These are phyloP conservation scores for Yamadazyma dushanensis DNA, from an alignment of 1,139 yeast genomes.

Conservation along the genomic window DNA sequence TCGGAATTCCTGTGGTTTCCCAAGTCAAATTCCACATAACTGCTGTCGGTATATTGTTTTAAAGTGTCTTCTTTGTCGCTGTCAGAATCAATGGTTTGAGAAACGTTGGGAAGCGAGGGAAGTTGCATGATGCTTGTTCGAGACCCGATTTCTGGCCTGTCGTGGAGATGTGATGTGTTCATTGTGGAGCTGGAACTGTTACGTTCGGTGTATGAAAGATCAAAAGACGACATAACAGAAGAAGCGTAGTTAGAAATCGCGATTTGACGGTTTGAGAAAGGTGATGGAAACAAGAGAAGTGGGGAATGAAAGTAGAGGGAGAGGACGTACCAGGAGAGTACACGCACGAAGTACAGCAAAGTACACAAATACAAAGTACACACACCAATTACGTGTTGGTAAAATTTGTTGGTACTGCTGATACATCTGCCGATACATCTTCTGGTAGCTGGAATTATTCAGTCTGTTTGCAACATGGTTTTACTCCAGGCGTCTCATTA, in stretches of 20 bases:
- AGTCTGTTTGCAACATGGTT: conserved; percentile 81
- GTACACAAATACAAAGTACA: too few species aligned
- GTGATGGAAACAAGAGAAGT: neutral
- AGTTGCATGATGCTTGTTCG: conserved; percentile 20
- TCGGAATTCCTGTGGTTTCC: conserved; percentile 12
- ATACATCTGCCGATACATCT: too few species aligned
- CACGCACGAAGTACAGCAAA: too few species aligned
- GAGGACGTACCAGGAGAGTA: too few species aligned
- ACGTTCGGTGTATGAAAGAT: neutral
- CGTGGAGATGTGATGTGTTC: conserved; percentile 8
- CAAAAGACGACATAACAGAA: conserved; percentile 1
- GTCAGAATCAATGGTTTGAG: conserved; percentile 8
- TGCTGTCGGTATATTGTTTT: too few species aligned
- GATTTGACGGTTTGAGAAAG: neutral
- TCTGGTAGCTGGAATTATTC: neutral
- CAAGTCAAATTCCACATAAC: conserved; percentile 38
- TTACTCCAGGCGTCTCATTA: conserved; percentile 80
- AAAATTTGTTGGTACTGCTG: too few species aligned
- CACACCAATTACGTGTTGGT: too few species aligned
- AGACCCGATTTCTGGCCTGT: conserved; percentile 17
- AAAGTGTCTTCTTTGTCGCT: conserved; percentile 10
- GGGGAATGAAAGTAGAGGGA: neutral
- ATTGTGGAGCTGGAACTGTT: conserved; percentile 6
- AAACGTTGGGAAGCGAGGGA: conserved; percentile 21
- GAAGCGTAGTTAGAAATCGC: too few species aligned